phyloP scores from a whole-genome alignment of 768 basidiomycete species.

The Agaricus bisporus region DNA sequence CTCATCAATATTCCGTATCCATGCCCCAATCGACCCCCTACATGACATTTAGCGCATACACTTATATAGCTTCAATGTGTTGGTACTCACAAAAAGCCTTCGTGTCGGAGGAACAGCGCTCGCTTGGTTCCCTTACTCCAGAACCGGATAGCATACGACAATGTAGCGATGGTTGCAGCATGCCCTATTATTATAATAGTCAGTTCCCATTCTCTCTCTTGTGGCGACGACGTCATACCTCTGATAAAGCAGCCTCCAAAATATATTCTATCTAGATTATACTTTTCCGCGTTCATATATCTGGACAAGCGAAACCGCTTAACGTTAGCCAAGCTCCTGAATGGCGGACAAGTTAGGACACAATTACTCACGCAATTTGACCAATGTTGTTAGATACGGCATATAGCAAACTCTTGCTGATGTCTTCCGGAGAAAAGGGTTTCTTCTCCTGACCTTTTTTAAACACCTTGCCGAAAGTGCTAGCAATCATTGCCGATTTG shows the following conservation, averaged over 20 bases:
- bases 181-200: conserved; percentile 69
- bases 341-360: conserved; percentile 1
- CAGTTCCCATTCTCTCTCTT: conserved; percentile 4
- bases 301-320: conserved; percentile 30
- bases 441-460: conserved; percentile 77
- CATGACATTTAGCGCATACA: conserved; percentile 9
- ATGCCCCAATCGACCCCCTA: conserved; percentile 92
- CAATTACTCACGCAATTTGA: conserved; percentile 88
- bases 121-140: conserved; percentile 98
- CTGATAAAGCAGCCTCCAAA: conserved; percentile 99
- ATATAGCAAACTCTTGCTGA: conserved; percentile 90
- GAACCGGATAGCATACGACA: conserved; percentile 98
- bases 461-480: conserved; percentile 98
- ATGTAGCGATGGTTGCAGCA: conserved; percentile 91
- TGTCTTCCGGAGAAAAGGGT: conserved; percentile 85
- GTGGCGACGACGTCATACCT: conserved; percentile 42
- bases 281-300: conserved; percentile 99
- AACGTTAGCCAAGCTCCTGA: neutral
- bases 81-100: conserved; percentile 86
- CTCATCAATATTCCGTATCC: conserved; percentile 91
- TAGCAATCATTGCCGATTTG: conserved; percentile 97
- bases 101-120: conserved; percentile 93
- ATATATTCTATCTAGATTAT: conserved; percentile 93
- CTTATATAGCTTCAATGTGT: conserved; percentile 1
- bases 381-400: conserved; percentile 99